phyloP scores from a whole-genome alignment of 805 yeast genomes.

The Metschnikowia lochheadii region DNA sequence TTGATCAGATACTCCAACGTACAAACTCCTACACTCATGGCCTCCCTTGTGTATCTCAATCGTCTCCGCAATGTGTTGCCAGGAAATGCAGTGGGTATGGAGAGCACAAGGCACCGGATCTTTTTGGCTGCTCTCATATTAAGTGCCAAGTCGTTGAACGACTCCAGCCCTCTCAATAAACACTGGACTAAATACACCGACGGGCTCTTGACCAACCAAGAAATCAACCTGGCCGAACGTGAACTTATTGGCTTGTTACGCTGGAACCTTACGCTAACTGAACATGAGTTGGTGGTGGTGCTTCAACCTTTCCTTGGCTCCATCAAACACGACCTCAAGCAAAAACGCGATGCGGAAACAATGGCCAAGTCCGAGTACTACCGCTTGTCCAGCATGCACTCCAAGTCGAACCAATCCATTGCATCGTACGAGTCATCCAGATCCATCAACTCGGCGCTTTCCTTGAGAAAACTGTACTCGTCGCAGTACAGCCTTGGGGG shows the following conservation, averaged over 20 bases:
- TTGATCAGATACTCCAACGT: constrained; percentile 84
- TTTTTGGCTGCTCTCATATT: constrained; percentile 84
- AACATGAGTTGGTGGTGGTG: constrained; percentile 63
- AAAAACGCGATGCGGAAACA: constrained; percentile 12
- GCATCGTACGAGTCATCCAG: constrained; percentile 14
- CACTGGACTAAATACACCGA: constrained; percentile 95
- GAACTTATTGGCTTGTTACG: constrained; percentile 78
- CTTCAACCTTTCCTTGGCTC: constrained; percentile 73
- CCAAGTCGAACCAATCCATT: constrained; percentile 14
- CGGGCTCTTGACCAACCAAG: constrained; percentile 71
- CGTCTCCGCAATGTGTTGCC: constrained; percentile 77
- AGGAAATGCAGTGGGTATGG: constrained; percentile 85
- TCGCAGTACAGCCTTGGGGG: constrained; percentile 12
- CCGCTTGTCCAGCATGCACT: constrained; percentile 17
- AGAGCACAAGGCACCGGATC: constrained; percentile 88
- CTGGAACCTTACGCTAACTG: constrained; percentile 76
- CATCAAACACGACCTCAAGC: constrained; percentile 44
- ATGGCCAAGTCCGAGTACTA: constrained; percentile 16
- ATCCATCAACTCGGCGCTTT: constrained; percentile 9
- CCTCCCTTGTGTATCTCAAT: constrained; percentile 78
- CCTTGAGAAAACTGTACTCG: constrained; percentile 13
- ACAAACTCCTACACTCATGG: constrained; percentile 92
- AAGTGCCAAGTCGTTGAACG: constrained; percentile 91
- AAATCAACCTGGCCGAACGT: constrained; percentile 87
- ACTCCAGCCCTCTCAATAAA: constrained; percentile 89